Conservation (phyloP, 140 eudicot genomes). For the Cichorium intybus region DNA sequence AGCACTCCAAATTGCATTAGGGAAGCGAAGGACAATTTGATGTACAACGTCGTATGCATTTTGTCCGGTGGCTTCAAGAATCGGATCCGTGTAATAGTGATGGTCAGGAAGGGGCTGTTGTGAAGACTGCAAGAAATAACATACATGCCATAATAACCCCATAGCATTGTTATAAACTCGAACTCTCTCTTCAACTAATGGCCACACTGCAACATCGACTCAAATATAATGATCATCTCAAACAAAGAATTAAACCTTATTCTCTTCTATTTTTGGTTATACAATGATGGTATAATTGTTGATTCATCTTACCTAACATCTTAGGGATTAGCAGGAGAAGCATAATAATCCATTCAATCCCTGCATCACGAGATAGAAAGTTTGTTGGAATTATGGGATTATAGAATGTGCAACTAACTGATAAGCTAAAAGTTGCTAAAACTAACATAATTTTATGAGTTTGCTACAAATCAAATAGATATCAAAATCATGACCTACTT, state of each 20-base stretch:
- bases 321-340: background rate
- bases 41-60: slow-evolving; percentile 16
- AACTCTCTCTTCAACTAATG: background rate
- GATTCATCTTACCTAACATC: slow-evolving; percentile 1
- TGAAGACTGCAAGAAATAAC: background rate
- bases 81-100: background rate
- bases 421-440: too few relatives aligned
- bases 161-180: background rate
- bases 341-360: background rate
- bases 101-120: background rate
- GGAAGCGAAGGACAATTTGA: slow-evolving; percentile 15
- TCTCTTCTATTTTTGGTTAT: background rate
- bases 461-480: too few relatives aligned
- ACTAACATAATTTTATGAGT: too few relatives aligned
- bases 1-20: slow-evolving; percentile 9
- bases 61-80: background rate
- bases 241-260: background rate
- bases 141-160: background rate
- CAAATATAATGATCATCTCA: background rate
- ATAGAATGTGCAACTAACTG: too few relatives aligned
- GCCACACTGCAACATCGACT: background rate
- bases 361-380: too few relatives aligned
- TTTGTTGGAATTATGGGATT: too few relatives aligned
- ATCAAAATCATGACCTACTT: too few relatives aligned
- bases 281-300: background rate